Evolutionary conservation across 495 filamentous ascomycete species (phyloP).

Genomic region (Penicilliopsis zonata): DNA sequence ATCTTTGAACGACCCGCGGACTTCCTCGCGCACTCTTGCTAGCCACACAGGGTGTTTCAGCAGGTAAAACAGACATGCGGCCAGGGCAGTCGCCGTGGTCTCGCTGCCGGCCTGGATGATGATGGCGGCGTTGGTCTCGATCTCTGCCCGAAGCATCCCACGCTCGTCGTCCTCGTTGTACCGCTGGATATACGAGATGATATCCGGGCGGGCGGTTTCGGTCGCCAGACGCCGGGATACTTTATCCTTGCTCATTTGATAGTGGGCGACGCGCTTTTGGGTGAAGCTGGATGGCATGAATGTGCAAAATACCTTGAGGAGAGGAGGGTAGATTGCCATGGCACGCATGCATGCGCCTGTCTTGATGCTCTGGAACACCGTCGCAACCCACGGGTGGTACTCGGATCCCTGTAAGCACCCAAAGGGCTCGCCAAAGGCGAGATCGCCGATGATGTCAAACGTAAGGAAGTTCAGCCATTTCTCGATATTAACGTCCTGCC

Average conservation of each 20-base stretch:
- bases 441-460: too few relatives aligned
- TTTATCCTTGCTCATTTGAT: slow-evolving; percentile 5
- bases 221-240: slow-evolving; percentile 1
- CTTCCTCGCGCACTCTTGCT: slow-evolving; percentile 22
- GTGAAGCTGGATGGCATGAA: slow-evolving; percentile 6
- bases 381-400: too few relatives aligned
- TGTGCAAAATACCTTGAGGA: slow-evolving; percentile 5
- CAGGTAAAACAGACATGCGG: slow-evolving; percentile 38
- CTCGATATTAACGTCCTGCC: too few relatives aligned
- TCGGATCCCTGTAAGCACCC: too few relatives aligned
- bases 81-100: slow-evolving; percentile 41
- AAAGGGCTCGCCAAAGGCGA: too few relatives aligned
- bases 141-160: not conserved
- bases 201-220: not conserved
- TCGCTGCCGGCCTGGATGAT: slow-evolving; percentile 39
- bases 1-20: slow-evolving; percentile 28
- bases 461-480: too few relatives aligned
- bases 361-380: too few relatives aligned
- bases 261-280: slow-evolving; percentile 10
- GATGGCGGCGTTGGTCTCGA: not conserved
- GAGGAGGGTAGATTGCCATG: too few relatives aligned
- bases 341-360: too few relatives aligned
- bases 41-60: slow-evolving; percentile 27
- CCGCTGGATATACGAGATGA: slow-evolving; percentile 1
- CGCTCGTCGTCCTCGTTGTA: not conserved